Evolutionary conservation across 768 basidiomycete species (phyloP), one percentile per base, ranked within the genome.

Genomic region (Suillus ampliporus): DNA sequence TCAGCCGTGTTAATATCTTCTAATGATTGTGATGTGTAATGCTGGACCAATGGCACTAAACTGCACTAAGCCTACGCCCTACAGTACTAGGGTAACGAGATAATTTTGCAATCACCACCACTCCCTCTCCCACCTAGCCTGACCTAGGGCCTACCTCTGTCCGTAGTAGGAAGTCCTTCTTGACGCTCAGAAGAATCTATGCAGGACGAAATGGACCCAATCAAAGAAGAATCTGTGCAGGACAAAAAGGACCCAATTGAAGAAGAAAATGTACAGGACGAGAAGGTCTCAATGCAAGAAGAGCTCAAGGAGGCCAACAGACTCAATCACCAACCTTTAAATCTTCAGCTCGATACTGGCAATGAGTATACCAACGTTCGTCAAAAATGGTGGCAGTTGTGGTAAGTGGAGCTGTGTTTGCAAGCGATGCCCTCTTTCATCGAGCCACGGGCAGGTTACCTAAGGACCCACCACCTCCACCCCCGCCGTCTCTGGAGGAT

Each of bases 371-470:
- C 81, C 31, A 77, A 78, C 56, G 75, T 77, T 58, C 79, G 85
- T 38, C 76, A 77, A 51, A 73, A 71, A 26, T 86, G 85, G 83
- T 86, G 82, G 81, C 81, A 87, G 68, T 37, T 86, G 61, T 87
- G 86, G 86, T 85, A 63, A 40, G 76, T 64, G 56, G 50, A 50
- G 17, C 50, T 57, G 19, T 17, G 38, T 31, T 13, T n/a, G 17
- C 15, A 40, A 40, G 35, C 53, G 47, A 34, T 9, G 11, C 28
- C 2, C 51, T 62, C 15, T 34, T 19, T 58, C 58, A 9, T 21
- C 37, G 38, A 44, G 23, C 43, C 37, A 44, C 43, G 50, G 52
- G 4, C 54, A 86, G 88, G 88, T 76, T 86, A 61, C 89, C 89
- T 2, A 79, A 79, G 50, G 77, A 85, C 50, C 82, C 82, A 2